These are phyloP conservation scores for Dictyostelium brefeldianum DNA, from an alignment of 78 protist genomes.

Conservation along the genomic window DNA sequence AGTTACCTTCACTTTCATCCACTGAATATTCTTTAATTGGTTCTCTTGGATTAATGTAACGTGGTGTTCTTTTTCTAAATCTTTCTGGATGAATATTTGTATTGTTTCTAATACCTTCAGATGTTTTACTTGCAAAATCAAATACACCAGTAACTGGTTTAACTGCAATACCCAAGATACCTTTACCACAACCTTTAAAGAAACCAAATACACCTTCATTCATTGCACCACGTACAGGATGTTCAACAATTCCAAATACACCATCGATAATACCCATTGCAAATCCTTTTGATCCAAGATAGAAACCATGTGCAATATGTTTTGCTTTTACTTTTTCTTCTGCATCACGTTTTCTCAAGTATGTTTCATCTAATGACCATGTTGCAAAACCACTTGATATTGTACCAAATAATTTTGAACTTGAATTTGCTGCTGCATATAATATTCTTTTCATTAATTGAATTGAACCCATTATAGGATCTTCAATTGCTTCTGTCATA, in stretches of 20 bases:
- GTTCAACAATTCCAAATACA: constrained; percentile 74
- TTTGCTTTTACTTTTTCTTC: constrained; percentile 71
- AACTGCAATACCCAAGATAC: constrained; percentile 85
- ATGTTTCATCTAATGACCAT: constrained; percentile 72
- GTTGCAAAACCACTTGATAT: constrained; percentile 75
- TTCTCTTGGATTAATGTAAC: constrained; percentile 69
- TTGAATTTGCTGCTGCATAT: constrained; percentile 71
- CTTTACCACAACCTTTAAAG: constrained; percentile 89
- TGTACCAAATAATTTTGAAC: constrained; percentile 71
- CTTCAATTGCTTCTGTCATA: constrained; percentile 79
- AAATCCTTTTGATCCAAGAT: constrained; percentile 52
- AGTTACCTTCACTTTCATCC: constrained; percentile 72
- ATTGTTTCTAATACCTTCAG: constrained; percentile 88
- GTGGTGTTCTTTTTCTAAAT: constrained; percentile 36
- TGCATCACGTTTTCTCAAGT: constrained; percentile 49
- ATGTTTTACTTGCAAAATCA: constrained; percentile 79
- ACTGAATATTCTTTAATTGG: constrained; percentile 52
- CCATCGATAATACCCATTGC: constrained; percentile 72
- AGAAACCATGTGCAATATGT: constrained; percentile 65
- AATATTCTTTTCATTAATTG: constrained; percentile 73
- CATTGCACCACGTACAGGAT: constrained; percentile 86
- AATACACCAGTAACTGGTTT: constrained; percentile 90
- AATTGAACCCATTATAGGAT: constrained; percentile 64
- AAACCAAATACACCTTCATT: constrained; percentile 84
- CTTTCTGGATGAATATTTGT: constrained; percentile 77